Evolutionary conservation across 257 asterid species (phyloP).

Genomic region (Lavandula angustifolia): DNA sequence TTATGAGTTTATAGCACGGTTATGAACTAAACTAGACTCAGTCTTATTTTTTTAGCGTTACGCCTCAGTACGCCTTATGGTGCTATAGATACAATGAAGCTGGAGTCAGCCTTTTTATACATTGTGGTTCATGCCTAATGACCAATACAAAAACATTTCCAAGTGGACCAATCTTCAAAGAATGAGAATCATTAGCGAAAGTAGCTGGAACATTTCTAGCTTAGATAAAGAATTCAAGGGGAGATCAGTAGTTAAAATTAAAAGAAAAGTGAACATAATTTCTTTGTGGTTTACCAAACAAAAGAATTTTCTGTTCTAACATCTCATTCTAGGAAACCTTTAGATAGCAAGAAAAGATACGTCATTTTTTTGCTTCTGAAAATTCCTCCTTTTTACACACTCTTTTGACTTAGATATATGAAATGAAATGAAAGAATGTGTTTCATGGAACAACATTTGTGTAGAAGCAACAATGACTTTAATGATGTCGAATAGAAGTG

Average conservation of each 20-base stretch:
- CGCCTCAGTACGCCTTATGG: no score
- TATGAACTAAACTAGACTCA: no score
- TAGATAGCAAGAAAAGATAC: neutral
- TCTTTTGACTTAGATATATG: neutral
- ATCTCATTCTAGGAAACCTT: neutral
- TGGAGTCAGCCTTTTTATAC: no score
- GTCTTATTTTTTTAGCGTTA: no score
- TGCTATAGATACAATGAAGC: no score
- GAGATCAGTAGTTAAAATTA: slow-evolving; percentile 5
- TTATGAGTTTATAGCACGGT: no score
- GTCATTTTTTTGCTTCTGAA: neutral
- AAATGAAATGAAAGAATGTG: neutral
- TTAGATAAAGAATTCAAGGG: neutral
- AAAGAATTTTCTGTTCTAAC: neutral
- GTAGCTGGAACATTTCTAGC: neutral
- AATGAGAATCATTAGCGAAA: neutral
- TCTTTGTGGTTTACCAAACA: neutral
- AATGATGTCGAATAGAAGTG: neutral
- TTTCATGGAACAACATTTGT: neutral
- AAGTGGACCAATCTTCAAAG: neutral
- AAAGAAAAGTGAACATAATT: neutral
- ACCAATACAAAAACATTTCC: no score
- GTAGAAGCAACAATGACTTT: neutral
- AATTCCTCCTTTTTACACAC: neutral
- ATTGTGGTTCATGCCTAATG: no score